Percentiles rank a stretch among this genome's conserved stretches.
These are phyloP conservation scores for Malassezia restricta DNA, from an alignment of 1,284 basidiomycete species.

Conservation along the genomic window DNA sequence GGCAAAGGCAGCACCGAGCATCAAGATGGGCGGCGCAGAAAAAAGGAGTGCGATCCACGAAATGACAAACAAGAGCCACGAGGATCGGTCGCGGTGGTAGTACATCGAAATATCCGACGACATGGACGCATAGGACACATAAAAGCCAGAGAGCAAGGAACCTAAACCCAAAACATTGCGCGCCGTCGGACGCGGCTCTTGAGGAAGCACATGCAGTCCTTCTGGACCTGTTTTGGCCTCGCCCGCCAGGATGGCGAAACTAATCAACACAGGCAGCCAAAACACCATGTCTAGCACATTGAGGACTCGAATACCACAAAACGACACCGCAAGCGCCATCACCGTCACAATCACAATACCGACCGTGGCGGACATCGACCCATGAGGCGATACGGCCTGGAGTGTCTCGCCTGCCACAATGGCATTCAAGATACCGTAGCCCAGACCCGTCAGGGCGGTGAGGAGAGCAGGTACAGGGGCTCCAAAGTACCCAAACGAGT, in stretches of 20 bases:
- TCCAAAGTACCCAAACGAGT: constrained; percentile 54
- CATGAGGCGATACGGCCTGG: constrained; percentile 45
- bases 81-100: constrained; percentile 49
- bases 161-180: constrained; percentile 53
- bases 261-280: constrained; percentile 66
- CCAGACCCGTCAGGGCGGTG: constrained; percentile 27
- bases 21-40: constrained; percentile 53
- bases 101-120: constrained; percentile 46
- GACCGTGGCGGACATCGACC: constrained; percentile 50
- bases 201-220: constrained; percentile 50
- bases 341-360: constrained; percentile 76
- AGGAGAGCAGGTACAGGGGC: constrained; percentile 53
- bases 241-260: constrained; percentile 53
- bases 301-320: constrained; percentile 66
- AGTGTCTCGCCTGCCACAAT: constrained; percentile 48
- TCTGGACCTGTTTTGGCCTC: constrained; percentile 53
- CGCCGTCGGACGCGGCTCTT: constrained; percentile 50
- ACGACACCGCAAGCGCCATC: constrained; percentile 65
- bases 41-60: constrained; percentile 56
- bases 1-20: constrained; percentile 52
- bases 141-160: constrained; percentile 53
- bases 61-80: constrained; percentile 52
- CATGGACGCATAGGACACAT: constrained; percentile 50
- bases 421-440: constrained; percentile 55
- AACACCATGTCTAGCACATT: constrained; percentile 57